A percentile compares a stretch with the other conserved stretches of the same genome.
Evolutionary conservation across 2,329 filamentous ascomycete genomes (phyloP).

Genomic region (Alternaria consortialis): DNA sequence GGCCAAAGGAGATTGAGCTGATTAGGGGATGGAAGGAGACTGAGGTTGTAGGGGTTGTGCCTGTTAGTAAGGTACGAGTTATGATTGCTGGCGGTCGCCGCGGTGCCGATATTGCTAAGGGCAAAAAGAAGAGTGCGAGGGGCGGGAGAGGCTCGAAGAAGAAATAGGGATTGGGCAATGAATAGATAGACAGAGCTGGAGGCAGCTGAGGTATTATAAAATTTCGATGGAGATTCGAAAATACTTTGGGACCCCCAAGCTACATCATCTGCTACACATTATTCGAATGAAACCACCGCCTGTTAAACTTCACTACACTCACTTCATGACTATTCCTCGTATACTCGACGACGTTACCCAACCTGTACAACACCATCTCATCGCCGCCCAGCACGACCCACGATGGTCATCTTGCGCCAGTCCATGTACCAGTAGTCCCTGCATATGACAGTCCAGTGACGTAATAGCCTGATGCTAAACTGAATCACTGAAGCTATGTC

Average conservation of each 20-base stretch:
- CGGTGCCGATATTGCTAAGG: conserved; percentile 40
- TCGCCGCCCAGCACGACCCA: background rate
- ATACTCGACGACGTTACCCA: background rate
- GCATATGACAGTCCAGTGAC: background rate
- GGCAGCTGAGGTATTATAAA: background rate
- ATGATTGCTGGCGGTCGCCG: conserved; percentile 67
- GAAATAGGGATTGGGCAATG: conserved; percentile 15
- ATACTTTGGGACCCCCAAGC: background rate
- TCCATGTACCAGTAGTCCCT: background rate
- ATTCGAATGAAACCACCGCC: background rate
- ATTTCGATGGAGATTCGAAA: background rate
- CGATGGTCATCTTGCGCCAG: background rate
- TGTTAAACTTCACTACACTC: background rate
- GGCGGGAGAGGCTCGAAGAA: conserved; percentile 46
- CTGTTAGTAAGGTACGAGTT: conserved; percentile 80
- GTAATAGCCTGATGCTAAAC: background rate
- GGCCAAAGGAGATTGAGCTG: conserved; percentile 85
- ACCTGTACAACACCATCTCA: background rate
- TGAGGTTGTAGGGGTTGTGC: conserved; percentile 81
- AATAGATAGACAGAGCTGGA: background rate
- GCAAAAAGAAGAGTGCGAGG: conserved; percentile 40
- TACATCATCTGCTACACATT: background rate
- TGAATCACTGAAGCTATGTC: background rate
- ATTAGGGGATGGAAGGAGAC: conserved; percentile 81
- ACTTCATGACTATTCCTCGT: too few species aligned